phyloP scores from a whole-genome alignment of 2,329 filamentous ascomycete species.

The Tolypocladium pustulatum region DNA sequence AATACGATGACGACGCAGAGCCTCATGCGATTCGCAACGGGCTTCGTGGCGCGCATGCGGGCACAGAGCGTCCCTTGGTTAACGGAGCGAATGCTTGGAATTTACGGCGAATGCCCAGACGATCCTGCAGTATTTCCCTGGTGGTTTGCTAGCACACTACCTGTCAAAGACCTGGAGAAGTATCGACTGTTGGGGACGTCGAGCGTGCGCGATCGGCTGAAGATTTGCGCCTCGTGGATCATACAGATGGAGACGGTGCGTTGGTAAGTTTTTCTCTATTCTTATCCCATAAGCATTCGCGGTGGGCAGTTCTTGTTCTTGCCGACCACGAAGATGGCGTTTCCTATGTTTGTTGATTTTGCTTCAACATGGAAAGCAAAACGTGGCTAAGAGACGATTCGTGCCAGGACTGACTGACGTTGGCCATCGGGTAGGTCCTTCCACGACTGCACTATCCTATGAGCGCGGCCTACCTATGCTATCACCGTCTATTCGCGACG shows the following conservation, averaged over 20 bases:
- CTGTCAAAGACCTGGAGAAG: slow-evolving; percentile 67
- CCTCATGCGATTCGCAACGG: slow-evolving; percentile 52
- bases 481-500: neutral
- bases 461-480: neutral
- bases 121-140: slow-evolving; percentile 75
- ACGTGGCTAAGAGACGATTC: neutral
- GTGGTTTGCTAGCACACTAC: slow-evolving; percentile 80
- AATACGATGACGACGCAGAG: slow-evolving; percentile 55
- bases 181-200: slow-evolving; percentile 63
- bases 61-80: slow-evolving; percentile 64
- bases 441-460: slow-evolving; percentile 20
- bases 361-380: neutral
- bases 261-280: slow-evolving; percentile 49
- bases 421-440: slow-evolving; percentile 17
- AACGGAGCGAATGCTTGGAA: slow-evolving; percentile 56
- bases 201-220: slow-evolving; percentile 71
- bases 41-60: slow-evolving; percentile 62
- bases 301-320: neutral
- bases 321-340: neutral
- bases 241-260: slow-evolving; percentile 56
- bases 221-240: slow-evolving; percentile 76
- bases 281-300: no score
- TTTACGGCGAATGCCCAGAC: slow-evolving; percentile 67
- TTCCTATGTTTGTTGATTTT: neutral
- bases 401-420: slow-evolving; percentile 15